Base-by-base conservation (phyloP, 345 rosid genomes). In the Chamaenerion angustifolium region DNA sequence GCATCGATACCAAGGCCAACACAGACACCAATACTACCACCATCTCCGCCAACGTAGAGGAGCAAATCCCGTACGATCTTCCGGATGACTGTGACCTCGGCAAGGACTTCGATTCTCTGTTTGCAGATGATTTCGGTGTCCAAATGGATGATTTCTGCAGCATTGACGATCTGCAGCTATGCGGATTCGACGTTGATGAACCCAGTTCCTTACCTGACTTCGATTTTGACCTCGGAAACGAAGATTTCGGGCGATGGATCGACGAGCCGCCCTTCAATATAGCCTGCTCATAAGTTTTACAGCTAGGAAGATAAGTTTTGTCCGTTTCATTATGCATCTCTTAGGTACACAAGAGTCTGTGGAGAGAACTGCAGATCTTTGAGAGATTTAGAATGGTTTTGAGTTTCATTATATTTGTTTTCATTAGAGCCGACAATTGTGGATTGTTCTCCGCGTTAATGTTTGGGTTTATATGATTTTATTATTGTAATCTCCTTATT, bases 211-310 rank as follows among this genome's bases (percentile, higher is more conserved):
- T 90, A 10, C 95, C 95, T 0, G 95, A 90, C 59, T 86, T 42
- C 40, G 85, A 85, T 60, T 68, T 76, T 10, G 83, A 68, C 47
- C 67, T 75, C 2, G 70, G 65, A 42, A 73, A 63, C 37, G 70
- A 72, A n/a, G 83, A 80, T 13, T 71, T 69, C 45, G 59, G 52
- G 2, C 9, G 37, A 16, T 63, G 67, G 67, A 56, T 56, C 16
- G 56, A 37, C 11, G 69, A 44, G 37, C 54, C 64, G 11, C 55
- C 56, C 4, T 62, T 18, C 53, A 78, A 78, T 50, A 79, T 79
- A 1, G 63, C 73, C 4, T 86, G 94, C 82, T 77, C 64, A 45
- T 78, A 75, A 86, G 87, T 92, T 83, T 92, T 87, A 93, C 81
- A 76, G 89, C 68, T 77, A 71, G 76, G 74, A 67, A 19, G 1